Evolutionary conservation across 1,284 basidiomycete species (phyloP).

Genomic region (Neolentinus lepideus): DNA sequence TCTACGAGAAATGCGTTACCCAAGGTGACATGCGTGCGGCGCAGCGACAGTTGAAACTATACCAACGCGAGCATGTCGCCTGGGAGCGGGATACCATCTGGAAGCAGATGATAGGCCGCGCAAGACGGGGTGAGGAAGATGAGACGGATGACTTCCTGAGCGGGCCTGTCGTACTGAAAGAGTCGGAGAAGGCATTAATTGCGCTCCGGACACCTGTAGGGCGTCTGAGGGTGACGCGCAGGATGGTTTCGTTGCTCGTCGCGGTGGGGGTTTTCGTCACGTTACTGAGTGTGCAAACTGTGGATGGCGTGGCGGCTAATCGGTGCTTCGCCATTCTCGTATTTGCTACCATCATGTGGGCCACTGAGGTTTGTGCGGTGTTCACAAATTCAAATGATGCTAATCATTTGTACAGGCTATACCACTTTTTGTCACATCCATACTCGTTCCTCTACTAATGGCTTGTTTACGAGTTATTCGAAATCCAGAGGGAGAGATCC

Average conservation of each 20-base stretch:
- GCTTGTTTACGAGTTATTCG: conserved; percentile 84
- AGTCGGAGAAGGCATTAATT: conserved; percentile 40
- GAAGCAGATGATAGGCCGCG: conserved; percentile 94
- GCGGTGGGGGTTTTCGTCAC: conserved; percentile 52
- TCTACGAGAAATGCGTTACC: conserved; percentile 88
- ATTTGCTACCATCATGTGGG: conserved; percentile 95
- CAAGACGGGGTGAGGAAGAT: conserved; percentile 58
- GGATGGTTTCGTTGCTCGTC: conserved; percentile 50
- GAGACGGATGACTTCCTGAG: conserved; percentile 33
- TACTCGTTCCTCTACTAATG: conserved; percentile 85
- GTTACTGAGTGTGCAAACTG: conserved; percentile 53
- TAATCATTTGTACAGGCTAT: conserved; percentile 60
- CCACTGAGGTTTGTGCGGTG: conserved; percentile 66
- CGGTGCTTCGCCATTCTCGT: conserved; percentile 88
- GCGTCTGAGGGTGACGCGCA: conserved; percentile 55
- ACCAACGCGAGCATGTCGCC: conserved; percentile 90
- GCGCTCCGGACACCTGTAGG: conserved; percentile 57
- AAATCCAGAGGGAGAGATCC: conserved; percentile 39
- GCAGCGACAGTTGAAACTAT: conserved; percentile 76
- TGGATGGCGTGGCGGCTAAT: conserved; percentile 75
- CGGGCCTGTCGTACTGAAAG: conserved; percentile 44
- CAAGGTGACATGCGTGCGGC: conserved; percentile 69
- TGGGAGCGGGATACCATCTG: conserved; percentile 96
- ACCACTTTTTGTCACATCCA: conserved; percentile 93
- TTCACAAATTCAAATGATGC: background rate